Base-by-base conservation (phyloP, 345 rosid genomes). In the Melaleuca alternifolia region DNA sequence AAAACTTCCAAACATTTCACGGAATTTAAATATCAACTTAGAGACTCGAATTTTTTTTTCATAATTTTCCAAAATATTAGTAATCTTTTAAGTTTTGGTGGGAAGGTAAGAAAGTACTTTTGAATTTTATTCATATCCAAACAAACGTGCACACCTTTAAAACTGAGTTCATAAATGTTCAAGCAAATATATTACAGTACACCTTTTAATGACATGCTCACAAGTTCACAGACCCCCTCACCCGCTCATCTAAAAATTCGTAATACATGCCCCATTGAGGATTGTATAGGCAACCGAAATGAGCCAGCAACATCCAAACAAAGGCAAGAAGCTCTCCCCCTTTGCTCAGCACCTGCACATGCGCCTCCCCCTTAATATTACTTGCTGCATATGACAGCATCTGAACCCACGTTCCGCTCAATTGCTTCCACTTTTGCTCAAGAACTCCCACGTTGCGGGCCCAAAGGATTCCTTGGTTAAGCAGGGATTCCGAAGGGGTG, bases 381-480 rank as follows among this genome's bases (percentile, higher is more conserved):
- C 5, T 0, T 0, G 37, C 71, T 61, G 37, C 71, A 61, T 61
- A 61, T n/a, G 37, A n/a, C 10, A 61, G 9, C 33, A 61, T 61
- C 37, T 61, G 18, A 1, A 61, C 20, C 71, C 71, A 61, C 0
- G 28, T 37, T n/a, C 18, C 18, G 1, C 71, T 61, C 37, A 61
- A n/a, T 9, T n/a, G 5, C 5, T n/a, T 2, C 71, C 37, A 61
- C 71, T n/a, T 61, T n/a, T n/a, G 4, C 71, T 1, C 20, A 4
- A 12, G 18, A 2, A 0, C 0, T 12, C 2, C 0, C 8, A 61
- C n/a, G n/a, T 61, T 16, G 1, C 8, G 0, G 5, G 10, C 37
- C 14, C n/a, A 61, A 3, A 0, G 0, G 9, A 14, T 6, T 4
- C 18, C 71, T 2, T 1, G 0, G 0, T 2, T 1, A 3, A n/a